Base-by-base conservation (phyloP, 495 filamentous ascomycete genomes). In the Paragyromitra xinjiangensis region DNA sequence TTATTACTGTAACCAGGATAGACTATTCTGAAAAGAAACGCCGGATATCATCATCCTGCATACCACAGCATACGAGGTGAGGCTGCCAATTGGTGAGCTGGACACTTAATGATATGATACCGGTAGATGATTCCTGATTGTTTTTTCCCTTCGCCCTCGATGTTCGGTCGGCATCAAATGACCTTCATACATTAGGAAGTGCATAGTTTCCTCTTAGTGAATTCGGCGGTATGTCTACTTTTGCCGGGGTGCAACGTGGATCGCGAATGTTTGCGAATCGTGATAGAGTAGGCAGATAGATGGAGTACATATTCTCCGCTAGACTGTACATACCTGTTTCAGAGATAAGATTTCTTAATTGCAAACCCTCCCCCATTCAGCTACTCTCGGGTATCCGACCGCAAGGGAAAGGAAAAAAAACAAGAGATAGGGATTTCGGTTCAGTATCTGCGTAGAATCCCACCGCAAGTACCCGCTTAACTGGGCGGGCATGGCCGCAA, bases 21-120 rank as follows among this genome's bases (percentile, higher is more conserved):
- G 74, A 73, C 74, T 55, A 53, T 39, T 44, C 69, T 77, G 74
- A 72, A 77, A 71, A 71, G 68, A 71, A 71, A 71, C 74, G 51
- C 40, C 74, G 74, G 68, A 71, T 63, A 71, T 62, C 68, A 71
- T 71, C 68, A 77, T 77, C 74, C 74, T 65, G 68, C 74, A 77
- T 42, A 40, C 59, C 34, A 6, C 22, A 22, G 59, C 14, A 62
- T 77, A 56, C 61, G 69, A 71, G 39, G 14, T 39, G 22, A 39
- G 26, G 42, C 34, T 26, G 40, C 56, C 44, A 71, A 71, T 71
- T 71, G 68, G 68, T 39, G 68, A 71, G 42, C 42, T 71, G 68
- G 40, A 26, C 56, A 22, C 44, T 71, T 61, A 50, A 50, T 45
- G 68, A 71, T 71, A 71, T 71, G 55, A 58, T 44, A 71, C 68